Evolutionary conservation across 257 asterid species (phyloP), one percentile per base, ranked within the genome.

Genomic region (Prunella vulgaris): DNA sequence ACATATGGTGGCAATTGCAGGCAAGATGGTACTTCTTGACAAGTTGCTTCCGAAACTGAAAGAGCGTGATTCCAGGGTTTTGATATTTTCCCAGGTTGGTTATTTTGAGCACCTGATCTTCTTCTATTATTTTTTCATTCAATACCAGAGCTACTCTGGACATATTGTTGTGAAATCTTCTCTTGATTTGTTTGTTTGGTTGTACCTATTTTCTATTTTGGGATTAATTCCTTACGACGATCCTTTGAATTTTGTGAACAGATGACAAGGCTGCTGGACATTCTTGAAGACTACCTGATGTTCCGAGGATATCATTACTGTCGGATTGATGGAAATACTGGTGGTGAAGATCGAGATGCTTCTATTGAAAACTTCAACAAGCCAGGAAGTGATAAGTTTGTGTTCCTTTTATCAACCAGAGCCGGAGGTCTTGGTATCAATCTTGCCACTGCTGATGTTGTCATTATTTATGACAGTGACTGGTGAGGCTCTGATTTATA

Each of bases 351-450:
- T 75, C 92, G 99, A 54, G 99, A 94, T 80, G 98, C 98, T 75
- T 91, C 98, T 52, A 94, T 94, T 71, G 98, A 91, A 67, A 85
- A 84, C 72, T 94, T 80, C 76, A 94, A 94, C 85, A 87, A 72
- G 74, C 98, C 99, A 52, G 99, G 96, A 74, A 94, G 99, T 77
- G 98, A 91, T 75, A 91, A 86, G 75, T 94, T 91, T 79, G 93
- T 90, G 60, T 94, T 94, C 79, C 82, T 94, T 58, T 77, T 94
- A 54, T 94, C 99, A 77, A 94, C 99, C 52, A 87, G 99, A 80
- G 99, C 99, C 17, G 99, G 99, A 42, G 99, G 98, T 73, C 99
- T 94, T 73, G 99, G 99, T 70, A 94, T 94, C 85, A 94, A 94
- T 74, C 98, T 91, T 82, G 99, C 99, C 46, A 94, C 98, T 67